These are phyloP conservation scores for Dicorynia guianensis DNA, from an alignment of 306 rosid genomes.

Conservation along the genomic window DNA sequence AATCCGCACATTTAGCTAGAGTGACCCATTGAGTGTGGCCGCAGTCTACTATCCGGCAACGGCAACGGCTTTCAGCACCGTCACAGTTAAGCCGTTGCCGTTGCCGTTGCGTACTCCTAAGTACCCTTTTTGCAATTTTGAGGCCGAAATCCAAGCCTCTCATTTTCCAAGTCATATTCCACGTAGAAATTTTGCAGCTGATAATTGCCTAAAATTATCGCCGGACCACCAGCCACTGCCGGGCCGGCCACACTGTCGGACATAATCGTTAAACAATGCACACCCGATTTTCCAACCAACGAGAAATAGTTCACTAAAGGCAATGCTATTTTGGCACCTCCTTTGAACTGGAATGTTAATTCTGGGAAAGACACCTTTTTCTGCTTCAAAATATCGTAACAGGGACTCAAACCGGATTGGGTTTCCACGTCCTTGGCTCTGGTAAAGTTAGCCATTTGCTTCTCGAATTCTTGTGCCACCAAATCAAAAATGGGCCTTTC, in stretches of 20 bases:
- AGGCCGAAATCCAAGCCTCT: slow-evolving; percentile 64
- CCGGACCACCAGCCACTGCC: slow-evolving; percentile 52
- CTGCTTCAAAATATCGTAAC: slow-evolving; percentile 46
- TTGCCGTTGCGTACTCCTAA: neutral
- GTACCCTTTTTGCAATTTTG: slow-evolving; percentile 44
- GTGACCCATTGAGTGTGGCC: too few species aligned
- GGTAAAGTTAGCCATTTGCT: slow-evolving; percentile 61
- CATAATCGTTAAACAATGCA: slow-evolving; percentile 67
- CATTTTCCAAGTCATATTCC: slow-evolving; percentile 66
- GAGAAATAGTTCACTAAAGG: slow-evolving; percentile 63
- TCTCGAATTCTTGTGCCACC: slow-evolving; percentile 58
- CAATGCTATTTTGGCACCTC: slow-evolving; percentile 72
- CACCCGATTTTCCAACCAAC: slow-evolving; percentile 47
- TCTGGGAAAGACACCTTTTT: slow-evolving; percentile 53
- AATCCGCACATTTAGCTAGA: too few species aligned
- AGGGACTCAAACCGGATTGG: slow-evolving; percentile 66
- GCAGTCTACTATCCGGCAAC: too few species aligned
- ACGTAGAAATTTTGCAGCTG: slow-evolving; percentile 74
- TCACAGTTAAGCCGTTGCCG: neutral
- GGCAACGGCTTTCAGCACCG: too few species aligned
- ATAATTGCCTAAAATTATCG: slow-evolving; percentile 68
- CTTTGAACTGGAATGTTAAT: slow-evolving; percentile 64
- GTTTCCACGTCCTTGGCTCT: slow-evolving; percentile 61
- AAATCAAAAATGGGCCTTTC: slow-evolving; percentile 61
- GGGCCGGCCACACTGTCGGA: slow-evolving; percentile 48